Percentiles rank a stretch among this genome's conserved stretches.
These are phyloP conservation scores for Daedaleopsis nitida DNA, from an alignment of 768 basidiomycete species.

Conservation along the genomic window DNA sequence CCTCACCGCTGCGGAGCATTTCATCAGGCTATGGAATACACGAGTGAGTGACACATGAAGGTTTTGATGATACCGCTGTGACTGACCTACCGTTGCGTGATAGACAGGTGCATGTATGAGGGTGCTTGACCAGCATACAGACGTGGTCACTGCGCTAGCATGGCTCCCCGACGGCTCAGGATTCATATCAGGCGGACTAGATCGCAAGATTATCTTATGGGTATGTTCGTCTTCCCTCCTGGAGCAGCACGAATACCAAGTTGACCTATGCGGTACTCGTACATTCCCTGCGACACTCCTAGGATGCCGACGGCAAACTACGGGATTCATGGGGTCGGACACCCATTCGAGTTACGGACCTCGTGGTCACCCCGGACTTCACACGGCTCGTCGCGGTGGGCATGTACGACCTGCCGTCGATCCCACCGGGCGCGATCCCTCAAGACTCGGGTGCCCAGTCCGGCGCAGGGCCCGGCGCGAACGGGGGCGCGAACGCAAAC, in stretches of 20 bases:
- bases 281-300: conserved; percentile 2
- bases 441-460: conserved; percentile 14
- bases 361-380: conserved; percentile 85
- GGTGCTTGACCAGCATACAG: conserved; percentile 69
- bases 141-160: conserved; percentile 82
- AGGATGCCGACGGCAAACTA: conserved; percentile 78
- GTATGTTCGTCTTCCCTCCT: conserved; percentile 44
- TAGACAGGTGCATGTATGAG: conserved; percentile 77
- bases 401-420: conserved; percentile 45
- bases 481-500: conserved; percentile 32
- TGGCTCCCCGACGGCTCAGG: conserved; percentile 91
- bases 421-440: conserved; percentile 6
- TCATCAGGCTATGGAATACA: conserved; percentile 88
- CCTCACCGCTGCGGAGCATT: conserved; percentile 79
- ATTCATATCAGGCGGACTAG: conserved; percentile 88
- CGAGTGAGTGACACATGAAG: conserved; percentile 54
- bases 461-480: conserved; percentile 21
- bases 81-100: conserved; percentile 3
- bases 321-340: conserved; percentile 68
- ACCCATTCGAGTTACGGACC: conserved; percentile 82
- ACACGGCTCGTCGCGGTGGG: conserved; percentile 85
- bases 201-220: conserved; percentile 83
- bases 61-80: conserved; percentile 7
- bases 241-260: conserved; percentile 2
- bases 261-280: conserved; percentile 5